Conservation (phyloP, 495 filamentous ascomycete species). For the Aspergillus sclerotioniger region DNA sequence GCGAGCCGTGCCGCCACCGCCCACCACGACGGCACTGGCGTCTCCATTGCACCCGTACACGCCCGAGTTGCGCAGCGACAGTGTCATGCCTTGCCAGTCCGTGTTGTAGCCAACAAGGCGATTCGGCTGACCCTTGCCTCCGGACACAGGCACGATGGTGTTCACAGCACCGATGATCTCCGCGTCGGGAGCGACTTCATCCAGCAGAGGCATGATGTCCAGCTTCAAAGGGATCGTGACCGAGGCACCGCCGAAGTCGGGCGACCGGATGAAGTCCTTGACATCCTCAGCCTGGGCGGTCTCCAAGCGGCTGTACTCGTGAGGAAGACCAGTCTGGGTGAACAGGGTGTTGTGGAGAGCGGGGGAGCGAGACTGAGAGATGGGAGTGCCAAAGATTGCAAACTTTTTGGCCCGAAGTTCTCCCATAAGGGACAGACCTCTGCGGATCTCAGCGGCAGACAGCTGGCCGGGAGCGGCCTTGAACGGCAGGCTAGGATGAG, state of each 20-base stretch:
- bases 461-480: conserved; percentile 95
- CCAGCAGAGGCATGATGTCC: conserved; percentile 78
- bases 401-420: conserved; percentile 75
- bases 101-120: conserved; percentile 85
- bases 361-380: conserved; percentile 76
- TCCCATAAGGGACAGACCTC: conserved; percentile 72
- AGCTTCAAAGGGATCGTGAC: conserved; percentile 96
- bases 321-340: conserved; percentile 73
- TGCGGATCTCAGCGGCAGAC: conserved; percentile 84
- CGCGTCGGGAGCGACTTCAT: conserved; percentile 75
- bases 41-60: conserved; percentile 44
- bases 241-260: conserved; percentile 86
- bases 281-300: conserved; percentile 66
- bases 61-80: conserved; percentile 72
- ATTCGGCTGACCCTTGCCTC: conserved; percentile 34
- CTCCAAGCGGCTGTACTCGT: conserved; percentile 79
- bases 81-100: conserved; percentile 92
- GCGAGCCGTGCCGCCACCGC: conserved; percentile 86
- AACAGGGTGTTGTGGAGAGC: conserved; percentile 89
- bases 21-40: conserved; percentile 62
- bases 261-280: conserved; percentile 61
- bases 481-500: conserved; percentile 82
- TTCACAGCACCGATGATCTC: conserved; percentile 89
- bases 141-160: conserved; percentile 67
- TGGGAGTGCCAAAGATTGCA: conserved; percentile 83